Percentiles rank a stretch among this genome's conserved stretches.
Evolutionary conservation across 148 eudicot species (phyloP).

Genomic region (Heliamphora exappendiculata): DNA sequence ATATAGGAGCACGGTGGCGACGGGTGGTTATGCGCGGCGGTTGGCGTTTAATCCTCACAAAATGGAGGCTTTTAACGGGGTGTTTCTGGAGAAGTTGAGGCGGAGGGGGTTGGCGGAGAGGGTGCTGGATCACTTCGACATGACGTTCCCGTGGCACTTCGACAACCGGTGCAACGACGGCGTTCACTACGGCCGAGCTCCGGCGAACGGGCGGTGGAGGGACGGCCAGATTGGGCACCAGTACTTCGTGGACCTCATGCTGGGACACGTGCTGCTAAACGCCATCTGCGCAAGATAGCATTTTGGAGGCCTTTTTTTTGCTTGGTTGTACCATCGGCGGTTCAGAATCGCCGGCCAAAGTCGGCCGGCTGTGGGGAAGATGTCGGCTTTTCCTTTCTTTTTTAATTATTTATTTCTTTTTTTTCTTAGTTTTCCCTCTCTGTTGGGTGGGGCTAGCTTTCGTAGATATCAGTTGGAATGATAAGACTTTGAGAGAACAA

Average conservation of each 20-base stretch:
- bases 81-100: constrained; percentile 69
- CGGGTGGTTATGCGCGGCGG: constrained; percentile 75
- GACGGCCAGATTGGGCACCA: constrained; percentile 94
- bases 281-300: constrained; percentile 49
- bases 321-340: not conserved
- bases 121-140: constrained; percentile 85
- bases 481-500: not conserved
- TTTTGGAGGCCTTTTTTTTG: not conserved
- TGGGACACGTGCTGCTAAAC: constrained; percentile 80
- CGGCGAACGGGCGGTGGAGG: constrained; percentile 65
- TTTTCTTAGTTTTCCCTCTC: no score
- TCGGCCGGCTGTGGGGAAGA: not conserved
- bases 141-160: constrained; percentile 95
- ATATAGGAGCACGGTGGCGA: constrained; percentile 75
- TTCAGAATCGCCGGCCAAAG: not conserved
- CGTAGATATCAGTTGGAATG: constrained; percentile 6
- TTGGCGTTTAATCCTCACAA: constrained; percentile 75
- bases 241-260: constrained; percentile 94
- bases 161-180: constrained; percentile 96
- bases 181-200: constrained; percentile 94
- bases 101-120: constrained; percentile 34
- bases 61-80: constrained; percentile 84
- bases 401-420: not conserved
- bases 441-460: not conserved
- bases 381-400: not conserved